Evolutionary conservation across 805 yeast genomes (phyloP), one percentile per base, ranked within the genome.

Genomic region (Wickerhamomyces mucosus): DNA sequence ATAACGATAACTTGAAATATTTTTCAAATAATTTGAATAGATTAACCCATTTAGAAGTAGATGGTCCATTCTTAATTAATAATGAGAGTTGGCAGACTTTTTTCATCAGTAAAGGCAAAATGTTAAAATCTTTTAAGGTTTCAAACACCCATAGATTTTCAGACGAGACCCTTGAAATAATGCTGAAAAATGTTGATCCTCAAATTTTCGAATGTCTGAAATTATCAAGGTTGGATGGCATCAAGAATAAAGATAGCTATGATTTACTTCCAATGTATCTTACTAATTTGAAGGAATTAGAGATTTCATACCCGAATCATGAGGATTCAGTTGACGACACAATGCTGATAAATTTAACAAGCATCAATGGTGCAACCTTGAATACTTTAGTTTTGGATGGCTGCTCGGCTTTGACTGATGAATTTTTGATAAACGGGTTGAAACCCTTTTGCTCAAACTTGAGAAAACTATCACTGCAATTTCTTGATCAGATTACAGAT

Each of bases 1-100:
- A 80, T 44, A 82, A 82, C 50, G 86, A 78, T 40, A 78, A 80
- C 35, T 52, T 92, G 36, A 50, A 61, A 13, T 80, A 84, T 49
- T 72, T 69, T 38, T 67, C 72, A 5, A 59, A 72, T 8, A 77
- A 82, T 39, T 59, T 89, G 26, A 57, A 58, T 0, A 55, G 68
- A 19, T 59, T 92, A 28, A 61, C 53, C 12, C 62, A 70, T 11
- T 35, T 89, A 7, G 59, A 68, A n/a, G 57, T 92, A 22, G 88
- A 89, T 53, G 99, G 99, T 0, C 85, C 96, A 0, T 92, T 92
- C 50, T 58, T 92, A 42, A 77, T 92, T 28, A 75, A 78, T 46
- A 83, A 79, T 41, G 57, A 55, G 0, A 63, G 75, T 34, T 92
- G 99, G 99, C 72, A 72, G 40, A 66, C 61, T 6, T 86, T 80